Evolutionary conservation across 176 grass and related monocot genomes (phyloP).

Genomic region (Luzula sylvatica): DNA sequence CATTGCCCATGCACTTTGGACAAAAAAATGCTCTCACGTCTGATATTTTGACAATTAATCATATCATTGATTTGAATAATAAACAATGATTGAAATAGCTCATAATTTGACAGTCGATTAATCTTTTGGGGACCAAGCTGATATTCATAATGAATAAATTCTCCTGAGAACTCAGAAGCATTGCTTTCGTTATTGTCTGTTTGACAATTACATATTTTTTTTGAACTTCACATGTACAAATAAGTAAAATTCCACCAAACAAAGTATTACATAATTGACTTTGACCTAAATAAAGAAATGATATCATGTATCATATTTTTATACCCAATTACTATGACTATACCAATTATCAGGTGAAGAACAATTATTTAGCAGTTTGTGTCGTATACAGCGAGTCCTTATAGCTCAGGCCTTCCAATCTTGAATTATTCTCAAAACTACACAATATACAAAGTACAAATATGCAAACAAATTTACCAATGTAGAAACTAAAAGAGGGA

Average conservation of each 20-base stretch:
- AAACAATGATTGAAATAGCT: no score
- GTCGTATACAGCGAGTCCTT: constrained; percentile 81
- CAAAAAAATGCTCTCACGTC: no score
- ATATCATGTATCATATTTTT: constrained; percentile 14
- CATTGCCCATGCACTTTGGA: no score
- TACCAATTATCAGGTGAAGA: constrained; percentile 7
- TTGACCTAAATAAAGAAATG: neutral
- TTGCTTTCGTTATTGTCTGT: no score
- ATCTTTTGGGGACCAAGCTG: no score
- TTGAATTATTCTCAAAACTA: constrained; percentile 92
- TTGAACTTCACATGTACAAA: constrained; percentile 7
- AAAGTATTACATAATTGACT: neutral
- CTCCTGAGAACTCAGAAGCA: no score
- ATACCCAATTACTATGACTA: neutral
- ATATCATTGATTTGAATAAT: no score
- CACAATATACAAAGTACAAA: neutral
- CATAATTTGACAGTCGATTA: no score
- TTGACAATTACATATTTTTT: no score
- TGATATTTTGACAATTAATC: no score
- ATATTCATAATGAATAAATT: no score
- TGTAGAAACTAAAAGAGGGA: neutral
- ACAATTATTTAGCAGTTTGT: constrained; percentile 78
- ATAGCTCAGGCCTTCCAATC: constrained; percentile 84
- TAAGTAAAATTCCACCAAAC: neutral
- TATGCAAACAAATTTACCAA: neutral